Evolutionary conservation across 768 basidiomycete species (phyloP), one percentile per base, ranked within the genome.

Genomic region (Hemileccinum rubropunctum): DNA sequence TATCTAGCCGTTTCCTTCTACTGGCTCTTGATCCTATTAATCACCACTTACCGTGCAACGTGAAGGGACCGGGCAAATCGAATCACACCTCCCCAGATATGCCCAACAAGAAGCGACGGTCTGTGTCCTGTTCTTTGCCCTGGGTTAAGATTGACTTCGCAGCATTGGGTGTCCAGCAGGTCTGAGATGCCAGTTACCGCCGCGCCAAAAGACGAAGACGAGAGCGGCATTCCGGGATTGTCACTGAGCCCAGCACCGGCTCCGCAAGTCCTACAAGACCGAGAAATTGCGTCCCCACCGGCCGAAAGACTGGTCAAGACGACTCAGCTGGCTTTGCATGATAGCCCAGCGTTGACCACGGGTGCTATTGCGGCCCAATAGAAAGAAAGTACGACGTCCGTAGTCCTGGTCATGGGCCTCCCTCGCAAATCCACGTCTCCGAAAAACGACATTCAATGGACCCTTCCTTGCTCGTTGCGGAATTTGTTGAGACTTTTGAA

Each of bases 41-140:
- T 49, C 45, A 40, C 57, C 46, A 52, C 64, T 64, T 56, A 70
- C 66, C 53, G 67, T 69, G 70, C 50, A 28, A 58, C 41, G 38
- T 63, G 63, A 79, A 88, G 84, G 79, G 74, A 44, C 66, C 74
- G 36, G 78, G 80, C 59, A 87, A 86, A 60, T 79, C 83, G 28
- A 76, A 69, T 54, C 76, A 84, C 53, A 71, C 77, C 5, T 82
- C 84, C 6, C 79, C 84, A 10, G 86, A 88, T 52, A 73, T 81
- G 71, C 86, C 87, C n/a, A 84, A 84, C 62, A 89, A 89, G 76
- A 86, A 84, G 66, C 80, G 81, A 81, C 84, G 85, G 86, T 88
- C 73, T 72, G 83, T 83, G 60, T 59, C 61, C 64, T 61, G 56
- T 47, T 30, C 30, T 50, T 30, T 23, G 13, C 26, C 3, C n/a